Evolutionary conservation across 352 stramenopile species (phyloP).

Genomic region (Phytopythium helicoides): DNA sequence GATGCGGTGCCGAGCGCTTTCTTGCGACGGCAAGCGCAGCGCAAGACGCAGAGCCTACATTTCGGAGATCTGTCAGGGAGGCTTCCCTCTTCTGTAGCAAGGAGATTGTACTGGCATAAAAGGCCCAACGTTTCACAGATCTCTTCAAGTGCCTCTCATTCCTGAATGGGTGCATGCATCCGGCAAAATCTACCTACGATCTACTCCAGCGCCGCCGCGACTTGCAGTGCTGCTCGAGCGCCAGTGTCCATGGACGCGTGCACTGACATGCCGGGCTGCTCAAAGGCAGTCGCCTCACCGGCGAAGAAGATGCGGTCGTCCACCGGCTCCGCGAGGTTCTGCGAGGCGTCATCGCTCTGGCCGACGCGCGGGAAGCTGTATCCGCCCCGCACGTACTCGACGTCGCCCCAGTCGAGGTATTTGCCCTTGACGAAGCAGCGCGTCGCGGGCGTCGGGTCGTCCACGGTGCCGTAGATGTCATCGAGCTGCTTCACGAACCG

Average conservation of each 20-base stretch:
- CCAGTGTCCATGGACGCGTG: slow-evolving; percentile 82
- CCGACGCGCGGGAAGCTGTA: slow-evolving; percentile 79
- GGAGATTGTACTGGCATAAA: no score
- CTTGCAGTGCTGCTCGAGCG: slow-evolving; percentile 56
- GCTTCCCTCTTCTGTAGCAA: no score
- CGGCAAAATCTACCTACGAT: no score
- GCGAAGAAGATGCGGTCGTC: slow-evolving; percentile 78
- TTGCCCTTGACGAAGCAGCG: slow-evolving; percentile 67
- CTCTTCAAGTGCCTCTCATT: no score
- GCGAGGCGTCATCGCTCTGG: slow-evolving; percentile 54
- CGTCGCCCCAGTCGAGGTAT: slow-evolving; percentile 79
- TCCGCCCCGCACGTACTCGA: slow-evolving; percentile 63
- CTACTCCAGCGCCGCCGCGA: slow-evolving; percentile 33
- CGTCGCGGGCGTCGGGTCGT: slow-evolving; percentile 48
- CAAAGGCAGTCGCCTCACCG: slow-evolving; percentile 75
- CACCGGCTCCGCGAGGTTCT: slow-evolving; percentile 55
- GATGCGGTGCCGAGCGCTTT: no score
- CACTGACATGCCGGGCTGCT: slow-evolving; percentile 81
- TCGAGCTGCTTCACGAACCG: slow-evolving; percentile 74
- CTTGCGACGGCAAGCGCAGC: no score
- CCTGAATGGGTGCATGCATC: no score
- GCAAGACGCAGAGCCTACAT: no score
- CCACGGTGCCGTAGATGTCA: slow-evolving; percentile 64
- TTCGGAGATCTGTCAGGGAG: no score
- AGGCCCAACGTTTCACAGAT: no score